Percentiles rank a stretch among this genome's conserved stretches.
These are phyloP conservation scores for Neonectria neomacrospora DNA, from an alignment of 2,329 filamentous ascomycete genomes.

Conservation along the genomic window DNA sequence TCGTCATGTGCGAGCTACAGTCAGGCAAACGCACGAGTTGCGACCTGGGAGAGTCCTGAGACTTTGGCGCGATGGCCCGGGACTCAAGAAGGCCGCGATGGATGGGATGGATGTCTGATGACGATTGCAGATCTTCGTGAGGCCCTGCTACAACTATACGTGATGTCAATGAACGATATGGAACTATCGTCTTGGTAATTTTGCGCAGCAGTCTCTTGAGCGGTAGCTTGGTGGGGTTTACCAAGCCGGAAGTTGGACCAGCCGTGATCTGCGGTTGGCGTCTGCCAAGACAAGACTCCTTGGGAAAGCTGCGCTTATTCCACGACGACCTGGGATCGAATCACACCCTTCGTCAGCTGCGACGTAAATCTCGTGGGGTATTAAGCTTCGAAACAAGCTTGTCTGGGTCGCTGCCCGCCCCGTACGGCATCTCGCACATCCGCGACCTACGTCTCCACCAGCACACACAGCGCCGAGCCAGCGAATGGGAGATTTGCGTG, in stretches of 20 bases:
- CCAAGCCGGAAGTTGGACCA: conserved; percentile 41
- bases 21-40: too few species aligned
- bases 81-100: too few species aligned
- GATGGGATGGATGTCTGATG: too few species aligned
- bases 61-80: too few species aligned
- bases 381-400: conserved; percentile 45
- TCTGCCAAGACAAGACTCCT: conserved; percentile 31
- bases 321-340: conserved; percentile 1
- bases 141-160: neutral
- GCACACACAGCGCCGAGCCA: neutral
- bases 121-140: neutral
- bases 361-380: conserved; percentile 3
- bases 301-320: conserved; percentile 21
- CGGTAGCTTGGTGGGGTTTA: conserved; percentile 13
- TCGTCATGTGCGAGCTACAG: too few species aligned
- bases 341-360: neutral
- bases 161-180: neutral
- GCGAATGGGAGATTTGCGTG: neutral
- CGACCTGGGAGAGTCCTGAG: too few species aligned
- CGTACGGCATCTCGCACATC: conserved; percentile 29
- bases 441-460: conserved; percentile 22
- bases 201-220: neutral
- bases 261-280: conserved; percentile 35
- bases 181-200: neutral
- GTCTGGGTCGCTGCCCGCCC: conserved; percentile 30